Conservation (phyloP, 1,284 basidiomycete species). For the Stereum hirsutum region DNA sequence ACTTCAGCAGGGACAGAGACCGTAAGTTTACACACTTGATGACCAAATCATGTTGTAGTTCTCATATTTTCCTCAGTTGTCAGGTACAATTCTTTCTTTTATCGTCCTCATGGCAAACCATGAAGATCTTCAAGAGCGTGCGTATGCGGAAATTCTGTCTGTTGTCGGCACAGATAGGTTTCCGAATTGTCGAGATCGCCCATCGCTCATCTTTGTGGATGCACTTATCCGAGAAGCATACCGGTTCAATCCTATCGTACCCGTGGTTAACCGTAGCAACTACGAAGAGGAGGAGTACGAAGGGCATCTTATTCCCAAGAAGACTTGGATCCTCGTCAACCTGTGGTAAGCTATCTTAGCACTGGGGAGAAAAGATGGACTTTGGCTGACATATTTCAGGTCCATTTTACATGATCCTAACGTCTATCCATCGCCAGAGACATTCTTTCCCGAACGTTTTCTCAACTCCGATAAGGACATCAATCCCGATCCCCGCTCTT, state of each 20-base stretch:
- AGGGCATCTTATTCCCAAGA: conserved; percentile 9
- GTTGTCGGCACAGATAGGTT: conserved; percentile 27
- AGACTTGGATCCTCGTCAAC: conserved; percentile 10
- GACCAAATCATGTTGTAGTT: no score
- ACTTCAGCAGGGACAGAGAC: background rate
- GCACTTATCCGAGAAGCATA: conserved; percentile 30
- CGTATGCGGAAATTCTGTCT: conserved; percentile 32
- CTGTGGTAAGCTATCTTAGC: conserved; percentile 7
- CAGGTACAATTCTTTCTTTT: conserved; percentile 30
- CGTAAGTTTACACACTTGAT: no score
- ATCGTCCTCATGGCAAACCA: conserved; percentile 29
- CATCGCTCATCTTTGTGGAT: conserved; percentile 27
- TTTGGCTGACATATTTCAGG: conserved; percentile 1
- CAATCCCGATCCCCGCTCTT: background rate
- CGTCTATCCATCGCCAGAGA: conserved; percentile 8
- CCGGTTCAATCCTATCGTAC: conserved; percentile 19
- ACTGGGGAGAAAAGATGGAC: background rate
- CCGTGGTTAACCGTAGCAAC: conserved; percentile 5
- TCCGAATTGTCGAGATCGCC: conserved; percentile 30
- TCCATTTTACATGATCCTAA: conserved; percentile 10
- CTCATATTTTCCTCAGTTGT: no score
- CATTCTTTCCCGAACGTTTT: background rate
- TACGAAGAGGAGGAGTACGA: conserved; percentile 6
- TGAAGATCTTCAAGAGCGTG: conserved; percentile 26
- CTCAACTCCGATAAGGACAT: background rate